Evolutionary conservation across 2,329 filamentous ascomycete species (phyloP).

Genomic region (Cryphonectria carpinicola): DNA sequence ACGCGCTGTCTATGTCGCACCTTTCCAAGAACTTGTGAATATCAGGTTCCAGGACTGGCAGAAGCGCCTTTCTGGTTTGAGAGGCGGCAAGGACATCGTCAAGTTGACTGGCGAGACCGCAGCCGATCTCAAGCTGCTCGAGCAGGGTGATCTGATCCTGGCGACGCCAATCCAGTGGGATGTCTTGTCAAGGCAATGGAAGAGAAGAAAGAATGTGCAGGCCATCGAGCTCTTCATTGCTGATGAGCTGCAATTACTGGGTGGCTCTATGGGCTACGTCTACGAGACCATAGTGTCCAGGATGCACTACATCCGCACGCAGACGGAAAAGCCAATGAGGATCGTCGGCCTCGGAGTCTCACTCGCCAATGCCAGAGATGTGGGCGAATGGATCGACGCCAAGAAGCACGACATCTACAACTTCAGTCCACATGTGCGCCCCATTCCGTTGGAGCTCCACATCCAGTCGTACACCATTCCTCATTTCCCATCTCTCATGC

Average conservation of each 20-base stretch:
- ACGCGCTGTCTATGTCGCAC: slow-evolving; percentile 90
- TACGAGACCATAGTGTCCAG: slow-evolving; percentile 98
- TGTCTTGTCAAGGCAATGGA: slow-evolving; percentile 93
- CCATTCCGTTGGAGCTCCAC: slow-evolving; percentile 88
- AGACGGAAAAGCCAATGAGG: slow-evolving; percentile 81
- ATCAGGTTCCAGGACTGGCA: slow-evolving; percentile 83
- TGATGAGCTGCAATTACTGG: slow-evolving; percentile 92
- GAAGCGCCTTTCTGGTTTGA: slow-evolving; percentile 70
- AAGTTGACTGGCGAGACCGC: slow-evolving; percentile 94
- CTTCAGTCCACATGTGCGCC: slow-evolving; percentile 90
- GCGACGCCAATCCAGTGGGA: slow-evolving; percentile 97
- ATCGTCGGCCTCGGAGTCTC: slow-evolving; percentile 91
- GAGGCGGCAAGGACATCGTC: slow-evolving; percentile 85
- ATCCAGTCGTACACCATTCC: slow-evolving; percentile 95
- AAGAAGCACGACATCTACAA: slow-evolving; percentile 99
- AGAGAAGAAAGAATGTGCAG: slow-evolving; percentile 92
- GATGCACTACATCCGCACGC: slow-evolving; percentile 93
- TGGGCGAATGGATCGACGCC: slow-evolving; percentile 97
- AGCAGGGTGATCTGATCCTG: slow-evolving; percentile 84
- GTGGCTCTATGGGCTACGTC: slow-evolving; percentile 81
- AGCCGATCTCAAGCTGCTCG: slow-evolving; percentile 85
- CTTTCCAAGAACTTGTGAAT: slow-evolving; percentile 92
- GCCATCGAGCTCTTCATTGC: slow-evolving; percentile 89
- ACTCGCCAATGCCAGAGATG: slow-evolving; percentile 87
- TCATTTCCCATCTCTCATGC: slow-evolving; percentile 97